A percentile compares a stretch with the other conserved stretches of the same genome.
phyloP scores from a whole-genome alignment of 352 stramenopile species.

The Globisporangium sylvaticum region DNA sequence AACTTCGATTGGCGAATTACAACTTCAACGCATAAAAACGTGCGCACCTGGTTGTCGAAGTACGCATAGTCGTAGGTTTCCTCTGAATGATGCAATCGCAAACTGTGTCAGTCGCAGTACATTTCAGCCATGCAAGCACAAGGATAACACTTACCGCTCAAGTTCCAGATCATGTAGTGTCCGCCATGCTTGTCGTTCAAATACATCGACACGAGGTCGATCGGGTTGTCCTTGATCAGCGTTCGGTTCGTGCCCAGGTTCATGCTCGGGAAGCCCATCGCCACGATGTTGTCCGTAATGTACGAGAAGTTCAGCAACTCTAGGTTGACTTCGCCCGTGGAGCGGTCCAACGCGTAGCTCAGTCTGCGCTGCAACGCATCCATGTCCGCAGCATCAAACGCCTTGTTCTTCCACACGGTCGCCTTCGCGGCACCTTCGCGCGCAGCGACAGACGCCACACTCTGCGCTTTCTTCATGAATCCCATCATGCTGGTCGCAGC shows the following conservation, averaged over 20 bases:
- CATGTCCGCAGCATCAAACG: conserved; percentile 81
- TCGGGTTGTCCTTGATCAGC: conserved; percentile 84
- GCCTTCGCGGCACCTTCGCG: conserved; percentile 78
- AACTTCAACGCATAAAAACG: background rate
- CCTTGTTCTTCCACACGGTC: conserved; percentile 62
- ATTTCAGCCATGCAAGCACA: background rate
- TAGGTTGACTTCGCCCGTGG: conserved; percentile 76
- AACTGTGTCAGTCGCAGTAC: conserved; percentile 5
- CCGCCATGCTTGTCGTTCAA: conserved; percentile 91
- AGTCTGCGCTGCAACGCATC: conserved; percentile 77
- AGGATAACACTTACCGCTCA: conserved; percentile 57
- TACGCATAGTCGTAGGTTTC: conserved; percentile 94
- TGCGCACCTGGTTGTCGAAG: conserved; percentile 91
- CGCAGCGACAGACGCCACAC: conserved; percentile 58
- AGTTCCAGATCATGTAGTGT: conserved; percentile 99
- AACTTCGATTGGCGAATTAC: background rate
- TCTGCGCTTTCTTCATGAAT: conserved; percentile 85
- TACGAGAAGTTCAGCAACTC: conserved; percentile 91
- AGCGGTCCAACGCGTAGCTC: conserved; percentile 77
- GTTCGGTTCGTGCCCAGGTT: conserved; percentile 71
- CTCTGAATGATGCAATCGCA: conserved; percentile 50
- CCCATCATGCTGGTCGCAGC: conserved; percentile 71
- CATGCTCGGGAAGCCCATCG: conserved; percentile 91
- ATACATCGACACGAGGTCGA: conserved; percentile 91
- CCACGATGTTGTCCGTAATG: conserved; percentile 83